Base-by-base conservation (phyloP, 2,329 filamentous ascomycete species). In the Sphaerulina musiva region DNA sequence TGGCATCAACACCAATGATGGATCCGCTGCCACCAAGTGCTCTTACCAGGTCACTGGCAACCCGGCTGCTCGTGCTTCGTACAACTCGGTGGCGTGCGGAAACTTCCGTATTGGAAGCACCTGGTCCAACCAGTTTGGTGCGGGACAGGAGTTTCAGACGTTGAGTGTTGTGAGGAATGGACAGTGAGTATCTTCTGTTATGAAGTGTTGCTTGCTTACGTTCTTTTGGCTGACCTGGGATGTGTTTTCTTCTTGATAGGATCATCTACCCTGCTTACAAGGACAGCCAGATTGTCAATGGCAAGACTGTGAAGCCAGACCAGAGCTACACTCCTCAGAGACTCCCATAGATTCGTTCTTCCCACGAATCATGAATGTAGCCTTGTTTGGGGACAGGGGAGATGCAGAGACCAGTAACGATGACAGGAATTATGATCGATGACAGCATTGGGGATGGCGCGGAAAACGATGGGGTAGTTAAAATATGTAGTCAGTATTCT, bases 301-400 rank as follows among this genome's bases (percentile, higher is more conserved):
- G 53, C 17, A 26, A 55, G 40, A 51, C 55, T n/a, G 61, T 63
- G 39, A 56, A 48, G 52, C 61, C 59, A 20, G 56, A 63, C 48
- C 57, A 62, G 59, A 60, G 59, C 57, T 62, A 62, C 53, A 59
- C 61, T 41, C 59, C 61, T 38, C 54, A 57, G 47, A 54, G 55
- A 45, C 50, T 61, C n/a, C 55, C 59, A 50, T 60, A 57, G 51
- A 58, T 47, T 14, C 14, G 14, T 17, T 17, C 14, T 17, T 17
- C 14, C 14, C 14, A 17, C 14, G 14, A 17, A 17, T 17, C 14
- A 17, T 17, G 14, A 17, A 17, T 17, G 14, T 17, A 17, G 14
- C 14, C 3, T 11, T 26, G 10, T 23, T 17, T 14, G 8, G 20
- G 5, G 9, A 9, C 9, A 36, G 9, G 12, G 34, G 34, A 36